phyloP scores from a whole-genome alignment of 805 yeast genomes.

The Ogataea glucozyma region DNA sequence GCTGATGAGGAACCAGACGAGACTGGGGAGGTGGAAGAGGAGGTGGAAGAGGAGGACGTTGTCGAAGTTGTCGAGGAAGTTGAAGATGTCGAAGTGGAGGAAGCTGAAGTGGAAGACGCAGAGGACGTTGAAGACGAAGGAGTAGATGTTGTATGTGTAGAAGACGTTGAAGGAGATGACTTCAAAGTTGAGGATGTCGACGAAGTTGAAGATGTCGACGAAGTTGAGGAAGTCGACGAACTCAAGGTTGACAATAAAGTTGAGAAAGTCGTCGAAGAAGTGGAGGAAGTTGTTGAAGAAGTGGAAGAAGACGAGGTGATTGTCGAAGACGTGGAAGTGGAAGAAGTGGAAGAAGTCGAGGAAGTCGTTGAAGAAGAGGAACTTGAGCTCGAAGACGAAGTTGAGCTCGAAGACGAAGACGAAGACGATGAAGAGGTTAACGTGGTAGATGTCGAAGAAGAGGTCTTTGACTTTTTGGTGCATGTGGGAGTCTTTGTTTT shows the following conservation, averaged over 20 bases:
- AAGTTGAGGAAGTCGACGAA: too few species aligned
- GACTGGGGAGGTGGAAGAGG: not conserved
- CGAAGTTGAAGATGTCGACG: not conserved
- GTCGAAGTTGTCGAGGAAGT: conserved; percentile 4
- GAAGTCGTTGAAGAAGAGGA: not conserved
- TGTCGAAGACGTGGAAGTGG: conserved; percentile 9
- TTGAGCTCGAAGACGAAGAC: conserved; percentile 8
- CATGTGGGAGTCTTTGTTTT: conserved; percentile 1
- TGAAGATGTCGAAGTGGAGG: conserved; percentile 6
- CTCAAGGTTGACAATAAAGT: too few species aligned
- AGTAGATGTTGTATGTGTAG: conserved; percentile 4
- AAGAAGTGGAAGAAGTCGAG: conserved; percentile 6
- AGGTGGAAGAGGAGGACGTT: conserved; percentile 1
- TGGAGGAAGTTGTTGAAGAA: conserved; percentile 2
- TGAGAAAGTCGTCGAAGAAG: conserved; percentile 5
- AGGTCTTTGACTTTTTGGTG: too few species aligned
- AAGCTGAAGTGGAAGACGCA: not conserved
- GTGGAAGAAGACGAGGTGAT: conserved; percentile 7
- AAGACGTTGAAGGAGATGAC: conserved; percentile 11
- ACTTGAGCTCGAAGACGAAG: too few species aligned
- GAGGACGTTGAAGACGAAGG: conserved; percentile 4
- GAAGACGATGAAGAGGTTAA: conserved; percentile 7
- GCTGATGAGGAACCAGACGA: conserved; percentile 6
- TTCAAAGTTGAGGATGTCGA: conserved; percentile 6
- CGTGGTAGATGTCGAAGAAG: not conserved